Base-by-base conservation (phyloP, 202 grass and related monocot genomes). In the Eragrostis tef region DNA sequence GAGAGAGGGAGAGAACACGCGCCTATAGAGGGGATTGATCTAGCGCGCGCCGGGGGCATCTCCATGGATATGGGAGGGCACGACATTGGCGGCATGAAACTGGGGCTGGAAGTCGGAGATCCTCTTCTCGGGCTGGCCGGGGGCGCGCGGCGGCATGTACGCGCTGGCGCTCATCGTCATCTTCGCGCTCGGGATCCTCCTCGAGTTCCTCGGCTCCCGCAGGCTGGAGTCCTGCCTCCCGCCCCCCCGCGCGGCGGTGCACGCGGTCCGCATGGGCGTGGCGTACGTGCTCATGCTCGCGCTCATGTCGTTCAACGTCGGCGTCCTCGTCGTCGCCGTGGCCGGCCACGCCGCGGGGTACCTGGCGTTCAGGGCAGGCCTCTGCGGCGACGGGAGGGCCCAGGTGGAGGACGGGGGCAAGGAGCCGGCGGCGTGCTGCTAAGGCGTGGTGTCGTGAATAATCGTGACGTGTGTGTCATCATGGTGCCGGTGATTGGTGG, bases 261-360 rank as follows among this genome's bases (percentile, higher is more conserved):
- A 97, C 72, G 83, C 79, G 13, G 9, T 78, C 52, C 73, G 91
- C 66, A 64, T 94, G 42, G 88, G 81, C 6, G 24, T 64, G 3
- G 85, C 88, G 3, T 94, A 92, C 87, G 12, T 94, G 39, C 84
- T 97, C 68, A 97, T 94, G 94, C 91, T 94, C 31, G 89, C 94
- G 43, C 80, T 97, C 79, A 94, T 94, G 94, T 97, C 91, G 7
- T 97, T 97, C 89, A 94, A 94, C 49, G 83, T 63, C 45, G 94
- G 86, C 26, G 89, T 94, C 54, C 73, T 97, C 77, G 77, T 94
- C 34, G 94, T 27, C 0, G 94, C 87, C 26, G 80, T 93, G n/a
- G 72, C 81, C 0, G 91, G 86, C 2, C 87, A 90, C 68, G 83
- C 81, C 0, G 70, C 76, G 8, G 94, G 89, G 36, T 92, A 90